Evolutionary conservation across 225 moss, liverwort and hornwort genomes (phyloP).

Genomic region (Marchantia polymorpha): DNA sequence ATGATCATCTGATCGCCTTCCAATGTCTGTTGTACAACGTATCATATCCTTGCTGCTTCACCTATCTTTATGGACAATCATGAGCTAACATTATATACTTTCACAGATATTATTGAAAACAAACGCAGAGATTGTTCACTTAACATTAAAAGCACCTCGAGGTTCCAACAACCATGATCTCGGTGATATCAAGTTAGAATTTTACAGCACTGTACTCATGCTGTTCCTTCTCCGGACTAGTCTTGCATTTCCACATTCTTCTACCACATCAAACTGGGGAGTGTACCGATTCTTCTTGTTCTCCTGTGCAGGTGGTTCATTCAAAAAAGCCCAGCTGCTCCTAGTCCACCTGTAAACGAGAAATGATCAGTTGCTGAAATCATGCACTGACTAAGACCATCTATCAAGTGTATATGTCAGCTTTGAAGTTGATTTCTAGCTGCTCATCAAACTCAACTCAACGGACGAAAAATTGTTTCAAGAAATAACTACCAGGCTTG

Average conservation of each 20-base stretch:
- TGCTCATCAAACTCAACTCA: neutral
- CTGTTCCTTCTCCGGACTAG: neutral
- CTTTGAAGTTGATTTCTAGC: no score
- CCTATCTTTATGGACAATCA: neutral
- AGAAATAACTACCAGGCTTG: neutral
- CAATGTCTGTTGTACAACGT: neutral
- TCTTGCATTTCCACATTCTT: neutral
- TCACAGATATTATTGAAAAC: neutral
- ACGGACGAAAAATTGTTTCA: no score
- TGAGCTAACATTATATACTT: neutral
- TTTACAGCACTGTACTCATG: neutral
- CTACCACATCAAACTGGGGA: constrained; percentile 35
- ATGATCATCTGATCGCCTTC: no score
- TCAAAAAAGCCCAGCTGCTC: constrained; percentile 40
- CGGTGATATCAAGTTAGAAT: neutral
- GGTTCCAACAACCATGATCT: neutral
- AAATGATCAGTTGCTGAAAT: neutral
- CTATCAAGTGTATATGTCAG: no score
- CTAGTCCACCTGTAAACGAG: constrained; percentile 33
- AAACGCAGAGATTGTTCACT: neutral
- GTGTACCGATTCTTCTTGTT: constrained; percentile 12
- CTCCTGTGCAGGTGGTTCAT: constrained; percentile 24
- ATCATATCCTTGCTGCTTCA: neutral
- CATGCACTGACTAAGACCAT: neutral
- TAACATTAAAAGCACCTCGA: neutral